Base-by-base conservation (phyloP, 768 basidiomycete genomes). In the Inosperma sp. region DNA sequence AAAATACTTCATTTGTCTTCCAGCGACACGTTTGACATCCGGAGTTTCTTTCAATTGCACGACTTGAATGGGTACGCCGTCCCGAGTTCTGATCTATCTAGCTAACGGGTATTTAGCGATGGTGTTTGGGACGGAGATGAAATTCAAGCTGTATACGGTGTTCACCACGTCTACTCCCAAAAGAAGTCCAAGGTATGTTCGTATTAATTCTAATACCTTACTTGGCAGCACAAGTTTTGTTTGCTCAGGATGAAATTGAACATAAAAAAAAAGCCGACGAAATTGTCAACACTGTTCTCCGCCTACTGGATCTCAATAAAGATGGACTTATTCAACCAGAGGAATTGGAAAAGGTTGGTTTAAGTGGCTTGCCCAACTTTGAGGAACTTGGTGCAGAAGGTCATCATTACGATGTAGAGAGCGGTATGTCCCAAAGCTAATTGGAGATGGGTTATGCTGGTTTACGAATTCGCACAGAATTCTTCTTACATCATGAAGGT, bases 401-500 rank as follows among this genome's bases (percentile, higher is more conserved):
- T 9, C 93, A 95, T 63, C 93, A 95, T 63, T 94, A 94, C 59
- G 93, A 93, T 62, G 79, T 87, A 34, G 89, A 92, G 68, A 91
- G 89, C 68, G 88, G 88, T 89, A 59, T 58, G 86, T 37, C 7
- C 22, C 12, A 46, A 19, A 27, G 7, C 25, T 19, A 27, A 14
- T 6, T 19, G 9, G 16, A 46, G 12, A 33, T 46, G 22, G 33
- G 23, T 33, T 14, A 13, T 35, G 30, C 48, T 58, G 40, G 35
- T 30, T 27, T 36, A 4, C 13, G 16, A 43, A 13, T 36, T 13
- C 13, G 7, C 17, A 17, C 47, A 88, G 89, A 95, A 68, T 94
- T 94, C 72, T 94, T 93, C 79, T 75, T 94, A 41, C 94, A 98
- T 62, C 96, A 99, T 69, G 96, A 99, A 82, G 94, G 93, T 86